Conservation (phyloP, 2,329 filamentous ascomycete species). For the Claviceps digitariae region DNA sequence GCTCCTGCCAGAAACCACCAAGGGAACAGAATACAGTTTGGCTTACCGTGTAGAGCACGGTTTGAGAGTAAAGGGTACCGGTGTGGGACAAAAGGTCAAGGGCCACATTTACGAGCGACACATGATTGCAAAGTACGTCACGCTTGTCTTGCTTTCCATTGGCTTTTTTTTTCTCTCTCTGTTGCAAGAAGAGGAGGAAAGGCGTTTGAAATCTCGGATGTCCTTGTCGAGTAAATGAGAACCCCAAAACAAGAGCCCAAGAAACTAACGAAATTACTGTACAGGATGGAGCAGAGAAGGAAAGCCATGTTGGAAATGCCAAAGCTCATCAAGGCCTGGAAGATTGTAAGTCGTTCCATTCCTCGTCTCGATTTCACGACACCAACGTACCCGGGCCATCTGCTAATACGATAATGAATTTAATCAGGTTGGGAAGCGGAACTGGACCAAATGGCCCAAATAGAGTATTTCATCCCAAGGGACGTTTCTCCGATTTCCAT, state of each 20-base stretch:
- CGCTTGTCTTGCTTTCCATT: not conserved
- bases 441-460: constrained; percentile 46
- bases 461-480: constrained; percentile 17
- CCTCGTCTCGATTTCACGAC: not conserved
- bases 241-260: not conserved
- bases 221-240: not conserved
- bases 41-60: constrained; percentile 64
- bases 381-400: not conserved
- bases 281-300: constrained; percentile 72
- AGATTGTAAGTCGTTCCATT: constrained; percentile 51
- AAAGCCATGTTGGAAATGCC: constrained; percentile 94
- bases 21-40: constrained; percentile 60
- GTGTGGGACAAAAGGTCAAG: constrained; percentile 87
- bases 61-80: constrained; percentile 78
- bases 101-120: constrained; percentile 87
- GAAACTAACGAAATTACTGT: constrained; percentile 5
- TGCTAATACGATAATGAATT: constrained; percentile 24
- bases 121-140: constrained; percentile 55
- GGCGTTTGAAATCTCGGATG: not conserved
- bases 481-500: not conserved
- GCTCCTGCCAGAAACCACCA: constrained; percentile 61
- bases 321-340: constrained; percentile 82
- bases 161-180: not conserved
- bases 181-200: not conserved
- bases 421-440: constrained; percentile 36